Percentiles rank a stretch among this genome's conserved stretches.
Evolutionary conservation across 31 red algal genomes (phyloP).

Genomic region (Odonthalia washingtoniensis): DNA sequence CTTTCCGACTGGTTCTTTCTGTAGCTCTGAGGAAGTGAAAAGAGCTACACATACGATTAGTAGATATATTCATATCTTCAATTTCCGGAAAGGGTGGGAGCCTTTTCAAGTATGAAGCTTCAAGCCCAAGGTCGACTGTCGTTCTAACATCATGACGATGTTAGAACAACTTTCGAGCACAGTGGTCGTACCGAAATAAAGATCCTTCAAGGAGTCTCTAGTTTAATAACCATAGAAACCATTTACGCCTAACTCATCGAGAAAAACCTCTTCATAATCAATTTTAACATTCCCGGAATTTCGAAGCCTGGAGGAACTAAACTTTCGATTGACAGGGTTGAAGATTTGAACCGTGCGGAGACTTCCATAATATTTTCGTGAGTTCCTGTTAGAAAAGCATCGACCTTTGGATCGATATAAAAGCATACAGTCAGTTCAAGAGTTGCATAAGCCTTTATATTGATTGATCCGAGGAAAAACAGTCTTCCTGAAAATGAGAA

Average conservation of each 20-base stretch:
- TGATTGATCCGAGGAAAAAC: conserved; percentile 3
- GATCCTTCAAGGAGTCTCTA: not conserved
- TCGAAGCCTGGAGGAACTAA: not conserved
- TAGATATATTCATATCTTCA: not conserved
- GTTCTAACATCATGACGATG: not conserved
- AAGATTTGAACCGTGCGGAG: not conserved
- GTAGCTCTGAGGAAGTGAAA: not conserved
- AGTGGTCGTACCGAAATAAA: too few species aligned
- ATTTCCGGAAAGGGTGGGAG: not conserved
- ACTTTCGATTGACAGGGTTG: not conserved
- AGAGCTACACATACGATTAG: not conserved
- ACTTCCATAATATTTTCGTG: conserved; percentile 20
- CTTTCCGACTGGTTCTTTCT: not conserved
- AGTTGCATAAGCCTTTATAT: not conserved
- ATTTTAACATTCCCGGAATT: not conserved
- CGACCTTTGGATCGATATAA: not conserved
- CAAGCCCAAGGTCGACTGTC: not conserved
- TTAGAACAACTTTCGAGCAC: too few species aligned
- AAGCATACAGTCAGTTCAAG: not conserved
- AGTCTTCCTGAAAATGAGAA: not conserved
- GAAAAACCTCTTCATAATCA: not conserved
- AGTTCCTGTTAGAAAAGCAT: not conserved
- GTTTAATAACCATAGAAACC: conserved; percentile 10
- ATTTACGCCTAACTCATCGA: not conserved
- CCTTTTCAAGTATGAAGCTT: not conserved